Evolutionary conservation across 345 rosid genomes (phyloP).

Genomic region (Moringa oleifera): DNA sequence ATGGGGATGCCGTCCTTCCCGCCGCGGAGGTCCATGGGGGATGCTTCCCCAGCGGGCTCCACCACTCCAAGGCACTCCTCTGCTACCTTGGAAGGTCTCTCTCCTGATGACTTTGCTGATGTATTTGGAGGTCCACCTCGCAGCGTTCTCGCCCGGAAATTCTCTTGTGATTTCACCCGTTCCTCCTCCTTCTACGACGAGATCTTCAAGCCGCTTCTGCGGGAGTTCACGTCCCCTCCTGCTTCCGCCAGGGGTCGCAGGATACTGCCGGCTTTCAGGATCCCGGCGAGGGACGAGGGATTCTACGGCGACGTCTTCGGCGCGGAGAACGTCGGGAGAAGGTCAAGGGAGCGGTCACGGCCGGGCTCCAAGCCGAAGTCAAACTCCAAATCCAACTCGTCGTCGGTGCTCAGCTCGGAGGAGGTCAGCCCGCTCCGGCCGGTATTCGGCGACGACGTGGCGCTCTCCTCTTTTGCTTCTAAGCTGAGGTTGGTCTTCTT

Average conservation of each 20-base stretch:
- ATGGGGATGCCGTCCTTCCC: slow-evolving; percentile 54
- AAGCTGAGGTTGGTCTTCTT: slow-evolving; percentile 59
- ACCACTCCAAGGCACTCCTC: background rate
- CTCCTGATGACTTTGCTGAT: slow-evolving; percentile 60
- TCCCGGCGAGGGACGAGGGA: slow-evolving; percentile 43
- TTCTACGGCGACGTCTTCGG: slow-evolving; percentile 70
- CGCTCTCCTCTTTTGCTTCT: slow-evolving; percentile 68
- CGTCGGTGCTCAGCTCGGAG: slow-evolving; percentile 75
- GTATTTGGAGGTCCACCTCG: slow-evolving; percentile 94
- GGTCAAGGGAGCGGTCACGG: slow-evolving; percentile 47
- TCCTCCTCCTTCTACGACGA: slow-evolving; percentile 60
- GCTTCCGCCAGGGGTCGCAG: slow-evolving; percentile 40
- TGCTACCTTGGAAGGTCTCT: slow-evolving; percentile 24
- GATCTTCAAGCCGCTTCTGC: too few relatives aligned
- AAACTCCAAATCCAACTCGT: slow-evolving; percentile 52
- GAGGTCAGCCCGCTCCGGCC: slow-evolving; percentile 74
- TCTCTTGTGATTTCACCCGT: slow-evolving; percentile 49
- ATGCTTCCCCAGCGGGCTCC: background rate
- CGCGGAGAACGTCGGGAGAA: slow-evolving; percentile 26
- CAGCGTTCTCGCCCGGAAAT: slow-evolving; percentile 51
- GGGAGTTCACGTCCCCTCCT: slow-evolving; percentile 22
- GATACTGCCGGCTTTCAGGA: slow-evolving; percentile 60
- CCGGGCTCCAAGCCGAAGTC: slow-evolving; percentile 50
- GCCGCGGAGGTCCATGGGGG: slow-evolving; percentile 43
- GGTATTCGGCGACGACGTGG: slow-evolving; percentile 51